Percentiles rank a stretch among this genome's conserved stretches.
These are phyloP conservation scores for Colletotrichum viniferum DNA, from an alignment of 2,329 filamentous ascomycete species.

Conservation along the genomic window DNA sequence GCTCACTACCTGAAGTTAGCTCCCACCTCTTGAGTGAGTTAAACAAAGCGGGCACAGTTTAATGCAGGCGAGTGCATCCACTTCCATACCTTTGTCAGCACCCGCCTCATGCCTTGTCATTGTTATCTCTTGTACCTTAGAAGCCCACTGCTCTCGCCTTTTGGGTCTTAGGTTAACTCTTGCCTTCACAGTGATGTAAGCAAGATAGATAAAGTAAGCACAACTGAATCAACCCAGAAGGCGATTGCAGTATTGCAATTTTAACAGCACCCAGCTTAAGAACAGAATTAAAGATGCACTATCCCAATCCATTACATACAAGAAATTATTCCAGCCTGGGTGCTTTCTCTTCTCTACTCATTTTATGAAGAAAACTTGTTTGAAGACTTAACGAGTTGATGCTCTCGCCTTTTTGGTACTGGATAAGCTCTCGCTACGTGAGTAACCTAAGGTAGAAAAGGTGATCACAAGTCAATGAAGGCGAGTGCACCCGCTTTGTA, in stretches of 20 bases:
- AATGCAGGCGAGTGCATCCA: too few species aligned
- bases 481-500: neutral
- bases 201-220: neutral
- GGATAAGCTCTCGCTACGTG: neutral
- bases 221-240: neutral
- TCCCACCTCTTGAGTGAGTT: too few species aligned
- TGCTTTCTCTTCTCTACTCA: too few species aligned
- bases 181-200: neutral
- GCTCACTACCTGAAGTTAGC: too few species aligned
- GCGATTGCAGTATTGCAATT: too few species aligned
- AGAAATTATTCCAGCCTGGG: accelerated
- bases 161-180: neutral
- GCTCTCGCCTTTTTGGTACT: neutral
- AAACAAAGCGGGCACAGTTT: too few species aligned
- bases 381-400: neutral
- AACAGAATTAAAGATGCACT: neutral
- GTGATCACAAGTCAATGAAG: neutral
- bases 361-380: too few species aligned
- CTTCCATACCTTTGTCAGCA: too few species aligned
- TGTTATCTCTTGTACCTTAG: too few species aligned
- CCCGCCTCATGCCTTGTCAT: too few species aligned
- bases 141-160: neutral
- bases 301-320: neutral
- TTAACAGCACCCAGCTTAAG: neutral
- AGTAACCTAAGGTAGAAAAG: neutral